Evolutionary conservation across 78 protist genomes (phyloP).

Genomic region (Creolimax fragrantissima): DNA sequence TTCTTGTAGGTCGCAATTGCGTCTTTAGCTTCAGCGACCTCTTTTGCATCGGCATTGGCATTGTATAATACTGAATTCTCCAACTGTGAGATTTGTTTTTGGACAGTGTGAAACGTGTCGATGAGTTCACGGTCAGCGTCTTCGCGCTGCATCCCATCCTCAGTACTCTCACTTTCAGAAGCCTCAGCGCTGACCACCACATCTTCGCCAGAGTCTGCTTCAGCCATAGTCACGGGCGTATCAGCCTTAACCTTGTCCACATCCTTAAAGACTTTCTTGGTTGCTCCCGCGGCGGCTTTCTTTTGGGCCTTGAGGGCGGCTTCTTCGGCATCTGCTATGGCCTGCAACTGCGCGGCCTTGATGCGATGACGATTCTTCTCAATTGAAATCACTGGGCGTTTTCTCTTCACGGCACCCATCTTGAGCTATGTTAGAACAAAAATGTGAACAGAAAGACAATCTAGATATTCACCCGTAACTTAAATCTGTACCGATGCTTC

Average conservation of each 20-base stretch:
- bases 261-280: background rate
- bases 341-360: background rate
- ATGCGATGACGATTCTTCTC: background rate
- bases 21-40: background rate
- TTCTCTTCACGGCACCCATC: background rate
- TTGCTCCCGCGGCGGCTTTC: background rate
- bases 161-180: background rate
- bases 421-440: background rate
- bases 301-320: background rate
- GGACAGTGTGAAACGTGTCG: background rate
- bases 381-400: background rate
- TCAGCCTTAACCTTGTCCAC: background rate
- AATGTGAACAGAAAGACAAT: too few relatives aligned
- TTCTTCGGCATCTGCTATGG: background rate
- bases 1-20: background rate
- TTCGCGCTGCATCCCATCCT: background rate
- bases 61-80: background rate
- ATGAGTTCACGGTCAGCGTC: background rate
- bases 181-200: background rate
- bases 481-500: too few relatives aligned
- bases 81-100: background rate
- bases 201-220: background rate
- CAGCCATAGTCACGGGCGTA: too few relatives aligned
- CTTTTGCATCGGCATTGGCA: background rate
- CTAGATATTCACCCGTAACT: too few relatives aligned